A percentile compares a stretch with the other conserved stretches of the same genome.
Evolutionary conservation across 148 eudicot genomes (phyloP).

Genomic region (Gaultheria prostrata): DNA sequence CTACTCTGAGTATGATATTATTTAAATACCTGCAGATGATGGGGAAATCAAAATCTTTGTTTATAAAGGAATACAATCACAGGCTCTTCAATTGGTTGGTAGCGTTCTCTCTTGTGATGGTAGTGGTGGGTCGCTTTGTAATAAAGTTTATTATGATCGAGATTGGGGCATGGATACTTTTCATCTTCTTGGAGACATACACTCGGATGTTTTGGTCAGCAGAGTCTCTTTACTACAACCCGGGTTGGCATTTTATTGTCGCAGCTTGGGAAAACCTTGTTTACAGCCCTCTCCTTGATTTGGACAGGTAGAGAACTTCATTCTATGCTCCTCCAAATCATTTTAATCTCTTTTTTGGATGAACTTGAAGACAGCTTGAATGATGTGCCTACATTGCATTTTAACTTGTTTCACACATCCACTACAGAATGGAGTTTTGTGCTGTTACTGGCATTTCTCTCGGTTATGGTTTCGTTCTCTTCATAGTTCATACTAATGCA

Average conservation of each 20-base stretch:
- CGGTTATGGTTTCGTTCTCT: not conserved
- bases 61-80: slow-evolving; percentile 95
- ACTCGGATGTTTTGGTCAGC: slow-evolving; percentile 99
- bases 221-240: slow-evolving; percentile 95
- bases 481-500: not conserved
- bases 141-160: slow-evolving; percentile 80
- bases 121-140: slow-evolving; percentile 80
- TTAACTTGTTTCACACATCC: not conserved
- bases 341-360: not conserved
- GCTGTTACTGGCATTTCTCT: not conserved
- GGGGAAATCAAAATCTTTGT: slow-evolving; percentile 73
- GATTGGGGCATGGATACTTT: slow-evolving; percentile 94
- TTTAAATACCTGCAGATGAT: slow-evolving; percentile 63
- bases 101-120: slow-evolving; percentile 90
- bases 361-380: not conserved
- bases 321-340: not conserved
- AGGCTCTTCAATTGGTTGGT: slow-evolving; percentile 96
- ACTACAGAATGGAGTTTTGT: not conserved
- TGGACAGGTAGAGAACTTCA: slow-evolving; percentile 69
- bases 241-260: slow-evolving; percentile 85
- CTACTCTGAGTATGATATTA: not conserved
- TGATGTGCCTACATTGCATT: not conserved
- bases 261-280: slow-evolving; percentile 88
- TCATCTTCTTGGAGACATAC: slow-evolving; percentile 93
- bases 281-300: slow-evolving; percentile 85